Percentiles rank a stretch among this genome's conserved stretches.
These are phyloP conservation scores for Podaxis sp. DNA, from an alignment of 768 basidiomycete genomes.

Conservation along the genomic window DNA sequence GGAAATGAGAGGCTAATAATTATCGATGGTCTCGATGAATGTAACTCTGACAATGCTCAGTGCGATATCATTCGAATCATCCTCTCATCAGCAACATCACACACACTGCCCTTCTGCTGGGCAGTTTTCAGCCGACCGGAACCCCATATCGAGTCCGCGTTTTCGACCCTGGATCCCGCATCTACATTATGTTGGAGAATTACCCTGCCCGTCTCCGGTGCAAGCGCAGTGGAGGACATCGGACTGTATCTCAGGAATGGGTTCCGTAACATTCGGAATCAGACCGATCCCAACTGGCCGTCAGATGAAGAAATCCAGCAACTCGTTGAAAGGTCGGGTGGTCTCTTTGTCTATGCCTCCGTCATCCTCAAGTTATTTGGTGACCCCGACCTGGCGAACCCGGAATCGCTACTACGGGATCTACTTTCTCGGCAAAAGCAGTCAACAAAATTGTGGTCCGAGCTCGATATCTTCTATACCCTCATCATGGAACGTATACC, in stretches of 20 bases:
- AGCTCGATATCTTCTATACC: background rate
- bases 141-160: conserved; percentile 18
- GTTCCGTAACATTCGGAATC: conserved; percentile 15
- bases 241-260: conserved; percentile 14
- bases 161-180: background rate
- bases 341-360: conserved; percentile 27
- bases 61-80: conserved; percentile 7
- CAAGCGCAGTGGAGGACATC: conserved; percentile 18
- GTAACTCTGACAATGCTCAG: conserved; percentile 14
- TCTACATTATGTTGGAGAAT: no score
- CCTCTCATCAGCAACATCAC: background rate
- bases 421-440: background rate
- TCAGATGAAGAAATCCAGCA: conserved; percentile 16
- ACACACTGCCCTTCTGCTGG: conserved; percentile 19
- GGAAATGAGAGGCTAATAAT: background rate
- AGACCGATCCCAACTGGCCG: conserved; percentile 18
- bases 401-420: background rate
- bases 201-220: no score
- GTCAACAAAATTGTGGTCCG: background rate
- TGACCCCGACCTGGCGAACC: background rate
- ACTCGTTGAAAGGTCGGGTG: conserved; percentile 22
- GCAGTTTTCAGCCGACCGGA: conserved; percentile 27
- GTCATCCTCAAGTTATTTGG: conserved; percentile 25
- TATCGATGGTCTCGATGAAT: conserved; percentile 31
- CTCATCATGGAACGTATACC: background rate